Base-by-base conservation (phyloP, 176 grass and related monocot species). In the Phyllostachys edulis region DNA sequence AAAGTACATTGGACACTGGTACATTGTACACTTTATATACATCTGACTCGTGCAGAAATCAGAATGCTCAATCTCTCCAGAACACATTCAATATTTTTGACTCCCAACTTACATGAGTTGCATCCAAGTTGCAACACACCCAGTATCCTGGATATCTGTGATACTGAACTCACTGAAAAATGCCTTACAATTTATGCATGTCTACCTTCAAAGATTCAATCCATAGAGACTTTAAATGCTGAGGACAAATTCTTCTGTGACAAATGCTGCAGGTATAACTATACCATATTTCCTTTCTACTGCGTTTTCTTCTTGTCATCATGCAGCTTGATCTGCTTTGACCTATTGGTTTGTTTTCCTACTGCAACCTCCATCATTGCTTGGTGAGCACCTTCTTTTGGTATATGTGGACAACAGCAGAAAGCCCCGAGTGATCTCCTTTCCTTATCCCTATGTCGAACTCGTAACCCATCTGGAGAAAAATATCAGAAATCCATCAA, bases 191-290 rank as follows among this genome's bases (percentile, higher is more conserved):
- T 52, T 85, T 55, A 42, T 66, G 60, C 29, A 42, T 87, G 26
- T 55, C 57, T 67, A 73, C 27, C 68, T 80, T 75, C 34, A 59
- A 65, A 41, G 3, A 54, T 79, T 75, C 5, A 63, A 9, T 32
- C 14, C n/a, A 47, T 60, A 24, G 96, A 95, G 71, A 95, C 96
- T 72, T 93, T 95, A 83, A 98, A 98, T 87, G 93, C 96, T 23
- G 93, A 95, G 76, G 93, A 95, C 67, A 98, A 98, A 80, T 98
- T 95, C 87, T 98, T 98, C 77, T 98, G 96, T 83, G 93, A 95
- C 78, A 95, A 95, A 71, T 98, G 96, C 63, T 98, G 93, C 93
- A 98, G 96, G 93, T 97, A 80, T 45, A 56, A 50, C 27, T 79
- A 63, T 59, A 38, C 29, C 15, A 73, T 77, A 27, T 71, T 64